Conservation (phyloP, 192 early-diverging fungal species). For the Gaertneriomyces sp. region DNA sequence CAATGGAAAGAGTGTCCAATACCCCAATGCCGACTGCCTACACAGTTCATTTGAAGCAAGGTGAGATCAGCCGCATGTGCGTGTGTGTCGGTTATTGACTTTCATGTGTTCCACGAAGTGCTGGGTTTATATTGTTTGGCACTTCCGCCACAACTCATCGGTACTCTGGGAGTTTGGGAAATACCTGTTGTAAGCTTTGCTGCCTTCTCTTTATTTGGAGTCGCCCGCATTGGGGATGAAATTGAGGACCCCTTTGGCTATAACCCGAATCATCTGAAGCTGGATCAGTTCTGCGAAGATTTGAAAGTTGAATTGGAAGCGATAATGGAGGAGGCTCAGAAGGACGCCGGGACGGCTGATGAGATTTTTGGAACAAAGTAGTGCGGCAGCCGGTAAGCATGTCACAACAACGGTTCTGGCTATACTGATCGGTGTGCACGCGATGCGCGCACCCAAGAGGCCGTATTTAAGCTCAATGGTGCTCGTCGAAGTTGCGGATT, state of each 20-base stretch:
- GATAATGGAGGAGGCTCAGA: background rate
- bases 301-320: conserved; percentile 16
- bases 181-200: conserved; percentile 58
- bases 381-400: too few relatives aligned
- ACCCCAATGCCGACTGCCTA: conserved; percentile 79
- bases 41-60: conserved; percentile 42
- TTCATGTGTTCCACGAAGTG: conserved; percentile 62
- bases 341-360: too few relatives aligned
- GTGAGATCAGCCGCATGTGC: background rate
- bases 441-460: too few relatives aligned
- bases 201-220: conserved; percentile 67
- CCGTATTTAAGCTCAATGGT: too few relatives aligned
- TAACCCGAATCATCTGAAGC: conserved; percentile 22
- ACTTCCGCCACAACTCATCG: conserved; percentile 68
- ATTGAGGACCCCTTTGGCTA: conserved; percentile 69
- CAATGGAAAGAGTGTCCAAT: conserved; percentile 70
- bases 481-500: conserved; percentile 36
- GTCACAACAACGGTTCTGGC: too few relatives aligned
- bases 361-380: too few relatives aligned
- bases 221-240: conserved; percentile 72
- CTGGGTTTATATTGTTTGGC: conserved; percentile 58
- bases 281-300: conserved; percentile 20
- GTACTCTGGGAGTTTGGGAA: conserved; percentile 37
- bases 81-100: too few relatives aligned
- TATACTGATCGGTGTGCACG: too few relatives aligned